Conservation (phyloP, 768 basidiomycete genomes). For the Dioszegia crocea region DNA sequence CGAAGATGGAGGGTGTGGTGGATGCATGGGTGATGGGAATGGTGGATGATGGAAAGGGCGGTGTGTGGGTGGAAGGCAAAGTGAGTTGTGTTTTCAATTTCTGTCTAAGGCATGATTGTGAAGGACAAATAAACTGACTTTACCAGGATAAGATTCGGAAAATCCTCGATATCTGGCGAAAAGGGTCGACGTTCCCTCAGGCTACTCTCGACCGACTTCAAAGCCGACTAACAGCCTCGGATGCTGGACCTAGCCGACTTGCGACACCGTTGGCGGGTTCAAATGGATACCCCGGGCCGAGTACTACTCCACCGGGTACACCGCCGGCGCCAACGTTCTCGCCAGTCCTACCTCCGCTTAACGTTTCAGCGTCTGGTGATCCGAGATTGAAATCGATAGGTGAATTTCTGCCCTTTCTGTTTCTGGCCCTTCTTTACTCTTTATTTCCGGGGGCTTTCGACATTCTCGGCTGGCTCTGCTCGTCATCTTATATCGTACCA, state of each 20-base stretch:
- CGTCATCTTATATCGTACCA: not conserved
- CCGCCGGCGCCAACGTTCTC: slow-evolving; percentile 18
- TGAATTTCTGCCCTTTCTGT: slow-evolving; percentile 9
- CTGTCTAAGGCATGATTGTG: no score
- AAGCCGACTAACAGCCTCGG: slow-evolving; percentile 11
- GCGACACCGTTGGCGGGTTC: not conserved
- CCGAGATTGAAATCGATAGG: not conserved
- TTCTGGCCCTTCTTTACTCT: not conserved
- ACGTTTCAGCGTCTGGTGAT: not conserved
- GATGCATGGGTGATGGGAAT: slow-evolving; percentile 87
- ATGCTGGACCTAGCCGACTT: slow-evolving; percentile 14
- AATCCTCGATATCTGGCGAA: slow-evolving; percentile 95
- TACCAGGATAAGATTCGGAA: slow-evolving; percentile 92
- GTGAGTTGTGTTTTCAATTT: slow-evolving; percentile 62
- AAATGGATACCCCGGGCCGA: not conserved
- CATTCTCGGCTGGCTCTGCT: no score
- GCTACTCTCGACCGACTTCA: slow-evolving; percentile 65
- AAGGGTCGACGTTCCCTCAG: slow-evolving; percentile 80
- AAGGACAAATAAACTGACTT: not conserved
- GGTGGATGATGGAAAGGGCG: slow-evolving; percentile 55
- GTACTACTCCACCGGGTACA: slow-evolving; percentile 1
- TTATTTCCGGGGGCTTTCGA: not conserved
- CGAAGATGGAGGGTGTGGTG: slow-evolving; percentile 83
- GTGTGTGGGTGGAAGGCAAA: slow-evolving; percentile 65
- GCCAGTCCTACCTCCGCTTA: slow-evolving; percentile 17